These are phyloP conservation scores for Leccinum variicolor DNA, from an alignment of 768 basidiomycete genomes.

Conservation along the genomic window DNA sequence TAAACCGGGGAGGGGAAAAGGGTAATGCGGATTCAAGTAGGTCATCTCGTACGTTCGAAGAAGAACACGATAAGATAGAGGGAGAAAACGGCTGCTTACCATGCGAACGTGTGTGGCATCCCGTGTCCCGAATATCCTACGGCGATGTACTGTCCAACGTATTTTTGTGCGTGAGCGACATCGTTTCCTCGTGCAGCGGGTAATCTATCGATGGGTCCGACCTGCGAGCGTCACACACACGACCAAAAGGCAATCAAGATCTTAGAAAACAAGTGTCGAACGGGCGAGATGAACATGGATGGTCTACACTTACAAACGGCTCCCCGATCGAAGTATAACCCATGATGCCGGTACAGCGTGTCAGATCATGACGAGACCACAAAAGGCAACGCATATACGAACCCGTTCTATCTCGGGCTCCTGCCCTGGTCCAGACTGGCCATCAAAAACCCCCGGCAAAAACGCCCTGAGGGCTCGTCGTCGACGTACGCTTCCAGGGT, in stretches of 20 bases:
- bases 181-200: conserved; percentile 11
- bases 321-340: conserved; percentile 59
- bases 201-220: conserved; percentile 52
- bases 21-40: background rate
- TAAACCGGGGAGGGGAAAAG: background rate
- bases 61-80: background rate
- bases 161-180: conserved; percentile 14
- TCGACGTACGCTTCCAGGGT: conserved; percentile 47
- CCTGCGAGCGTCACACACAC: conserved; percentile 35
- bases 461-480: conserved; percentile 57
- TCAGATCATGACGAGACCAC: background rate
- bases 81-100: conserved; percentile 30
- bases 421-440: conserved; percentile 41
- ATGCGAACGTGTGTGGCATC: conserved; percentile 73
- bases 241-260: background rate
- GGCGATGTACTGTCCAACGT: conserved; percentile 63
- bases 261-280: background rate
- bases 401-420: conserved; percentile 84
- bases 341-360: conserved; percentile 65
- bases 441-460: conserved; percentile 56
- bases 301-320: conserved; percentile 54
- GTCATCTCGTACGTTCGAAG: background rate
- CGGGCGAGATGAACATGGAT: background rate
- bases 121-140: conserved; percentile 78
- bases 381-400: conserved; percentile 14